Conservation (phyloP, 2,329 filamentous ascomycete genomes). For the Biscogniauxia mediterranea region DNA sequence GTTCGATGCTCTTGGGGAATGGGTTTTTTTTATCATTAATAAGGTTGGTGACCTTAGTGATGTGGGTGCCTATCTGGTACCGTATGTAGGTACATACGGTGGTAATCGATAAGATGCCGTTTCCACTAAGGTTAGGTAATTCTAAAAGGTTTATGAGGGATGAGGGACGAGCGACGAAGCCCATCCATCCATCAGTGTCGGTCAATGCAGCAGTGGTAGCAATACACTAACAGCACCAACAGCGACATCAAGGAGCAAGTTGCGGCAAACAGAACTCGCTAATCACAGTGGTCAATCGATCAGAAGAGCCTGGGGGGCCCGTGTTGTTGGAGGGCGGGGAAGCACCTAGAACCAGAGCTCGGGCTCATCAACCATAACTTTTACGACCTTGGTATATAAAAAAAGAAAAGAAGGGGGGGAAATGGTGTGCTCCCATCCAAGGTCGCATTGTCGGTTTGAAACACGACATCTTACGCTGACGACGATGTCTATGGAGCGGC, state of each 20-base stretch:
- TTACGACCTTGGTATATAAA: not conserved
- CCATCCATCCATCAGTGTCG: not conserved
- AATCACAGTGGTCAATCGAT: not conserved
- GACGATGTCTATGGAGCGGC: not conserved
- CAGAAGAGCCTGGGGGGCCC: not conserved
- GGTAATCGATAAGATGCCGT: slow-evolving; percentile 6
- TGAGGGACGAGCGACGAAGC: too few relatives aligned
- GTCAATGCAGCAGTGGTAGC: not conserved
- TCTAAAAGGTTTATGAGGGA: too few relatives aligned
- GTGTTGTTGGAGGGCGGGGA: not conserved
- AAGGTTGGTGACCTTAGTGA: not conserved
- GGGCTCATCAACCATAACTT: not conserved
- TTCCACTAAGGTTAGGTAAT: not conserved
- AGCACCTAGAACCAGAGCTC: not conserved
- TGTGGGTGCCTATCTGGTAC: too few relatives aligned
- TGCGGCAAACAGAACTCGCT: too few relatives aligned
- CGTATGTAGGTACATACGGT: not conserved
- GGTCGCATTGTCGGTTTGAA: not conserved
- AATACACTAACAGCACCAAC: not conserved
- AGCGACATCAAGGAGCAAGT: too few relatives aligned
- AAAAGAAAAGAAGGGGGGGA: not conserved
- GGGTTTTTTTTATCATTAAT: too few relatives aligned
- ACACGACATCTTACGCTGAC: not conserved
- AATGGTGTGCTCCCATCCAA: not conserved
- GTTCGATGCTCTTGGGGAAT: not conserved